Conservation (phyloP, 2,329 filamentous ascomycete genomes). For the Pestalotiopsis sp. region DNA sequence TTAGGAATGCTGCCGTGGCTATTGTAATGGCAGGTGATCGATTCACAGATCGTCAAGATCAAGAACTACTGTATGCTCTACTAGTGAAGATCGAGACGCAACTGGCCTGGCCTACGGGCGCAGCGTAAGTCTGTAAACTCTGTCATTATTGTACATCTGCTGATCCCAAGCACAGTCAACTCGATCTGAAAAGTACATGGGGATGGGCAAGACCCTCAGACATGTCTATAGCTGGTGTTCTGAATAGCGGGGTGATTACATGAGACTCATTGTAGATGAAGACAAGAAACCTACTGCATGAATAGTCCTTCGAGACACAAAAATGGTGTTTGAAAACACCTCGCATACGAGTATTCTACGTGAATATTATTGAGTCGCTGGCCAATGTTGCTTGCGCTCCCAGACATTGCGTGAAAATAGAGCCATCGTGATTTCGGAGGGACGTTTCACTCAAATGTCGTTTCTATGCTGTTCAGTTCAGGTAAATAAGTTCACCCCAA, state of each 20-base stretch:
- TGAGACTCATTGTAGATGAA: background rate
- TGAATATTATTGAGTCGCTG: too few relatives aligned
- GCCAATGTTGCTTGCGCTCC: too few relatives aligned
- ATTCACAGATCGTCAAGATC: background rate
- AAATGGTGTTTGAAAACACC: too few relatives aligned
- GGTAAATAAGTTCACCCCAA: background rate
- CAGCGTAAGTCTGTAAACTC: background rate
- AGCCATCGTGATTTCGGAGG: too few relatives aligned
- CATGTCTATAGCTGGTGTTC: conserved; percentile 1
- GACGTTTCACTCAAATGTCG: too few relatives aligned
- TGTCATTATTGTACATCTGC: background rate
- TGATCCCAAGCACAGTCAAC: background rate
- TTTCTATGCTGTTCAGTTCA: too few relatives aligned
- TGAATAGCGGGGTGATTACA: background rate
- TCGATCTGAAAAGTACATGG: conserved; percentile 1
- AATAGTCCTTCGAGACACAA: too few relatives aligned
- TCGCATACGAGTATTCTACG: too few relatives aligned
- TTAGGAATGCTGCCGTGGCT: conserved; percentile 1
- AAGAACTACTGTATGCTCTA: background rate
- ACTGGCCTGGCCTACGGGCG: conserved; percentile 3
- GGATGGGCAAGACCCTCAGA: background rate
- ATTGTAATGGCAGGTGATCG: conserved; percentile 10
- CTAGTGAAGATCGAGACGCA: conserved; percentile 1
- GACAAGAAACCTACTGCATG: too few relatives aligned
- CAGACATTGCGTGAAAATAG: too few relatives aligned